These are phyloP conservation scores for Globisporangium perplexum DNA, from an alignment of 352 stramenopile species.

Conservation along the genomic window DNA sequence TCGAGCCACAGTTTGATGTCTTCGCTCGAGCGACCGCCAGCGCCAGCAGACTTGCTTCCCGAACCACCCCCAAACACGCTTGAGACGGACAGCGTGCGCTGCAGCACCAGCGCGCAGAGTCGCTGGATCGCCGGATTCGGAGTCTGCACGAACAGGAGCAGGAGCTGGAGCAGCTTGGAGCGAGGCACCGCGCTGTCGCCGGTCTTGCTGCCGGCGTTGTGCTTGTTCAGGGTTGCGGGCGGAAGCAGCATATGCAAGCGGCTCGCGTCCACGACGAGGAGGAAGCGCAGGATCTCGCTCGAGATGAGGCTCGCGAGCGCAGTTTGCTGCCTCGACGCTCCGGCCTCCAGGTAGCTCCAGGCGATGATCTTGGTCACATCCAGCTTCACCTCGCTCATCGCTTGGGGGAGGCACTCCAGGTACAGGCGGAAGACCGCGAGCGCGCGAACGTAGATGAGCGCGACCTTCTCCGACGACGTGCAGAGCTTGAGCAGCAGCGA, in stretches of 20 bases:
- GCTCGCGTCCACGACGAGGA: constrained; percentile 48
- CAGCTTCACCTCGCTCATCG: constrained; percentile 78
- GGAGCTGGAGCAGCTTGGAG: constrained; percentile 65
- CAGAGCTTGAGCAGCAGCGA: constrained; percentile 78
- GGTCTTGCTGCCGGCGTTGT: constrained; percentile 4
- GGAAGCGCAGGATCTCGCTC: constrained; percentile 65
- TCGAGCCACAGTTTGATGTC: constrained; percentile 68
- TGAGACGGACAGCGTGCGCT: constrained; percentile 44
- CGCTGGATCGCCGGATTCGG: constrained; percentile 28
- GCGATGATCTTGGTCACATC: constrained; percentile 80
- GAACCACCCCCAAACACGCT: constrained; percentile 46
- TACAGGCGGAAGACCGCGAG: constrained; percentile 77
- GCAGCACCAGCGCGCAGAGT: constrained; percentile 41
- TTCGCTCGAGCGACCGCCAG: constrained; percentile 24
- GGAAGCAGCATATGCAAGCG: constrained; percentile 56
- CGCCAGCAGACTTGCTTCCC: not conserved
- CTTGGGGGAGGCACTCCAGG: constrained; percentile 58
- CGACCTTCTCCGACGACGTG: constrained; percentile 22
- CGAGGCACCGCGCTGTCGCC: constrained; percentile 11
- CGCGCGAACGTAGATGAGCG: constrained; percentile 68
- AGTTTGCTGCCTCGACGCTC: not conserved
- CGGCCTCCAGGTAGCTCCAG: constrained; percentile 43
- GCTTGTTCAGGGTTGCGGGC: constrained; percentile 9
- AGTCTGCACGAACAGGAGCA: constrained; percentile 46
- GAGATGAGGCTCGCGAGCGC: constrained; percentile 50